Base-by-base conservation (phyloP, 108 stramenopile species). In the Nannochloropsis oceanica region DNA sequence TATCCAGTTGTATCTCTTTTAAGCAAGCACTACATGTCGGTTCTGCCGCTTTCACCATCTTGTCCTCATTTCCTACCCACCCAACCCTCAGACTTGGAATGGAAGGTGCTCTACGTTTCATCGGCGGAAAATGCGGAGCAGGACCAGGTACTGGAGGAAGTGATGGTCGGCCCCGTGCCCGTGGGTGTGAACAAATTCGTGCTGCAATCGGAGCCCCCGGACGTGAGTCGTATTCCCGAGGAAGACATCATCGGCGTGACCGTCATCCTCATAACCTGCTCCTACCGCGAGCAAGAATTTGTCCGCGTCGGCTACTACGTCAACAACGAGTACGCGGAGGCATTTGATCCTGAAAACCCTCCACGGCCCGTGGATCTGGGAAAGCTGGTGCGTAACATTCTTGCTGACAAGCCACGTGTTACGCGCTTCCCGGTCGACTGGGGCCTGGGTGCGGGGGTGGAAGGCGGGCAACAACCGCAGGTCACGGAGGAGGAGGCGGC, bases 221-320 rank as follows among this genome's bases (percentile, higher is more conserved):
- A 95, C 92, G 93, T 92, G 11, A 83, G 86, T 25, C 81, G 87
- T 81, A 93, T 99, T 84, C 94, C 95, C 27, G 83, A 89, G 73
- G 93, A 91, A 25, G 97, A 98, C 88, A 81, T 99, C 12, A 85
- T 98, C 43, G 99, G 99, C 13, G 97, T 99, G 26, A 99, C 99
- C 20, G 98, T 99, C 13, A 94, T 98, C 10, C 89, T 99, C 82
- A 93, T 99, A 12, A 96, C 97, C 24, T 99, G 97, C 92, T 91
- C 91, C 43, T 99, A 98, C 93, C 89, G 92, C 84, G 96, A 95
- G 79, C 92, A 93, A 46, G 97, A 98, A 86, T 99, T 99, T 87
- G 94, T 98, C 12, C 92, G 97, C 25, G 94, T 99, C 12, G 99
- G 99, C 20, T 99, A 99, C 92, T 99, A 99, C 92, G 99, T 99